Evolutionary conservation across 768 basidiomycete genomes (phyloP), one percentile per base, ranked within the genome.

Genomic region (Coprinopsis sp.): DNA sequence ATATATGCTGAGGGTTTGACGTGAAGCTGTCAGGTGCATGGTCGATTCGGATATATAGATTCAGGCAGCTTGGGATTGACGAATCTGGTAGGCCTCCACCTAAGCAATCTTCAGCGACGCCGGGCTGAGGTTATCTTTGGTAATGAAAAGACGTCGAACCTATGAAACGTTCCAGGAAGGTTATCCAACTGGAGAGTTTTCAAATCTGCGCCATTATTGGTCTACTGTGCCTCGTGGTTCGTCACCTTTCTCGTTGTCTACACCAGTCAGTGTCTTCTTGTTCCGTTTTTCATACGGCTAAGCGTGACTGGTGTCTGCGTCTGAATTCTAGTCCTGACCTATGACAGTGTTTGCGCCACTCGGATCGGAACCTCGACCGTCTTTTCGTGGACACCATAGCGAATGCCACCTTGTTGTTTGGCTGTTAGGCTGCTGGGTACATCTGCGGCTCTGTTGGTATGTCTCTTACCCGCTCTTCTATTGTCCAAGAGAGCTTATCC

Each of bases 1-100:
- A 23, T 21, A 31, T 46, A 8, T 8, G 31, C 21, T 33, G 24
- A 21, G 30, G 10, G 36, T 29, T 33, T 27, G 24, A 29, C 47
- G n/a, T n/a, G n/a, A n/a, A n/a, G n/a, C n/a, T n/a, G 40, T 87
- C 85, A n/a, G 89, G 88, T 60, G 67, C 69, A 51, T 90, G 87
- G 87, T 84, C 87, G 0, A 78, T 85, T 72, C 72, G 87, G 11
- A 76, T 82, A 25, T 63, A 87, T 33, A 85, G 78, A 2, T 79
- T 87, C 51, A 76, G 51, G 71, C 13, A 58, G 73, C 1, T 68
- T 87, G 3, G 73, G 73, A 2, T 57, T 76, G 11, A 71, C 77
- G 13, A 86, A 83, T 59, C 47, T 87, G 36, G 73, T 75, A 23
- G n/a, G 2, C 34, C 16, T 18, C 16, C 6, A 13, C 6, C 4